Percentiles rank a stretch among this genome's conserved stretches.
phyloP scores from a whole-genome alignment of 1,139 yeast genomes.

The Scheffersomyces insectosa region DNA sequence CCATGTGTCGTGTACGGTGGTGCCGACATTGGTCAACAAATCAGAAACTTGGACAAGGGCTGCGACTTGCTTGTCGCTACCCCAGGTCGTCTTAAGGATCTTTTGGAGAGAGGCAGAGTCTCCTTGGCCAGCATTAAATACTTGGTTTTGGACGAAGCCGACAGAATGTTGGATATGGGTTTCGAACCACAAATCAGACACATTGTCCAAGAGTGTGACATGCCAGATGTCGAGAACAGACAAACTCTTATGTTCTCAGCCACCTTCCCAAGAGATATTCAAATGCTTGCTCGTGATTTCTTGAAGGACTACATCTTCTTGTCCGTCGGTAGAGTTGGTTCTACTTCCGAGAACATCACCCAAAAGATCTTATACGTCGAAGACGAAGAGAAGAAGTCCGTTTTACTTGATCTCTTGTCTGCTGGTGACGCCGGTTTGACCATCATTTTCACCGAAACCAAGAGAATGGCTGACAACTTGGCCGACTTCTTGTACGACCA shows the following conservation, averaged over 20 bases:
- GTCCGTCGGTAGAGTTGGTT: conserved; percentile 98
- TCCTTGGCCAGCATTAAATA: conserved; percentile 88
- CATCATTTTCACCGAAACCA: conserved; percentile 94
- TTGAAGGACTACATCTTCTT: conserved; percentile 92
- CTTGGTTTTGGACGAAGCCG: conserved; percentile 97
- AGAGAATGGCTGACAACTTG: conserved; percentile 96
- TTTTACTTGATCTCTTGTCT: conserved; percentile 79
- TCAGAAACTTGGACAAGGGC: conserved; percentile 88
- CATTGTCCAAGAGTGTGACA: conserved; percentile 95
- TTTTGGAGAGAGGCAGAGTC: conserved; percentile 91
- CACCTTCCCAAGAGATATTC: conserved; percentile 97
- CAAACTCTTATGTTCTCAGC: conserved; percentile 99
- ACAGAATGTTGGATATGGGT: conserved; percentile 99
- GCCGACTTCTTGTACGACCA: conserved; percentile 89
- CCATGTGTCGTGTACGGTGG: conserved; percentile 99
- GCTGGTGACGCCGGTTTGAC: conserved; percentile 84
- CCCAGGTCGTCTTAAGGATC: conserved; percentile 97
- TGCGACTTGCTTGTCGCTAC: conserved; percentile 97
- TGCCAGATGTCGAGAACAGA: conserved; percentile 89
- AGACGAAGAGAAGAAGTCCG: conserved; percentile 91
- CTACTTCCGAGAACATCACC: conserved; percentile 95
- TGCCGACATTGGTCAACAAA: conserved; percentile 87
- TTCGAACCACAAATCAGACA: conserved; percentile 99
- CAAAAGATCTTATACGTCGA: conserved; percentile 93
- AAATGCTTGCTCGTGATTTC: conserved; percentile 95